phyloP scores from a whole-genome alignment of 139 green algal genomes.

The Chloropicon primus region DNA sequence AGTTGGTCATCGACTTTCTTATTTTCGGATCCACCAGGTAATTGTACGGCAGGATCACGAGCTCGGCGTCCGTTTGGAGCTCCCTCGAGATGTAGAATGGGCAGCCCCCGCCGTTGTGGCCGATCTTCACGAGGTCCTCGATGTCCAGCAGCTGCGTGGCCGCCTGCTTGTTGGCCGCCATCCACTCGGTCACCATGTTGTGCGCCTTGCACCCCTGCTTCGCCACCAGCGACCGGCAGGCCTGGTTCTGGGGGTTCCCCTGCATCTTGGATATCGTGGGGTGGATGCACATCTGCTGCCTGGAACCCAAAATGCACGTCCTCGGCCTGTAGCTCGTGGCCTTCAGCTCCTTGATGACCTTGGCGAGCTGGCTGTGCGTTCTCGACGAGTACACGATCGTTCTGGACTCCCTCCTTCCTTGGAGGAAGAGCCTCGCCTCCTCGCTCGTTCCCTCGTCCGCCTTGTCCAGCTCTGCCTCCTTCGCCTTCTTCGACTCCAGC shows the following conservation, averaged over 20 bases:
- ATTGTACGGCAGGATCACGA: constrained; percentile 95
- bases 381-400: constrained; percentile 80
- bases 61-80: constrained; percentile 51
- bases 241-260: constrained; percentile 42
- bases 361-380: constrained; percentile 86
- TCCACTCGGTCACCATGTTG: constrained; percentile 24
- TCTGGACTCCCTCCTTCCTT: constrained; percentile 25
- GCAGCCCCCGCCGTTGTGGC: constrained; percentile 42
- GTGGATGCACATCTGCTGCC: constrained; percentile 83
- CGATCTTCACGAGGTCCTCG: constrained; percentile 71
- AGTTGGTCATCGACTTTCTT: constrained; percentile 34
- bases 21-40: constrained; percentile 67
- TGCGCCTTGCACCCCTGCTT: constrained; percentile 4
- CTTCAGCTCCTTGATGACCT: constrained; percentile 84
- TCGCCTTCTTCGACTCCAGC: constrained; percentile 31
- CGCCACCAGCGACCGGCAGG: constrained; percentile 46
- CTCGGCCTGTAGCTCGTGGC: constrained; percentile 54
- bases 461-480: constrained; percentile 20
- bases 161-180: constrained; percentile 27
- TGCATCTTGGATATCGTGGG: constrained; percentile 27
- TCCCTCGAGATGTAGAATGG: constrained; percentile 72
- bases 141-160: constrained; percentile 69
- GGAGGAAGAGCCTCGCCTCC: background rate
- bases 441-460: constrained; percentile 9
- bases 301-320: constrained; percentile 61